Evolutionary conservation across 345 rosid species (phyloP).

Genomic region (Gossypium turneri): DNA sequence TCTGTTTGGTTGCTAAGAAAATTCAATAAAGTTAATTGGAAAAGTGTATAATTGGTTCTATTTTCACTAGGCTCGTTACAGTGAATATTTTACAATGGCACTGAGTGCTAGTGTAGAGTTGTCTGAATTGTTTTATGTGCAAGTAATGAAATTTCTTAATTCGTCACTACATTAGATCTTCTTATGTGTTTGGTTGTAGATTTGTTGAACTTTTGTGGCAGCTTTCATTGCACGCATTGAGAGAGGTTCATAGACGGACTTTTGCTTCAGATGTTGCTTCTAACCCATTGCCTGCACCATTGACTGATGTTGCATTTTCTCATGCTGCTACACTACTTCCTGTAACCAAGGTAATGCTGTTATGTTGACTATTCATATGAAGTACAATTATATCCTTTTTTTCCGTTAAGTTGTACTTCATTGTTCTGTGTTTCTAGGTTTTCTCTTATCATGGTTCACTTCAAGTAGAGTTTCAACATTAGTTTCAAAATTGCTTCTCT

Average conservation of each 20-base stretch:
- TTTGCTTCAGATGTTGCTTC: conserved; percentile 84
- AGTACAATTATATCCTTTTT: not conserved
- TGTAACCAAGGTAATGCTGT: conserved; percentile 39
- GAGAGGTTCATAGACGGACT: conserved; percentile 94
- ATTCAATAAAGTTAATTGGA: not conserved
- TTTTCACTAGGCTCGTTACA: not conserved
- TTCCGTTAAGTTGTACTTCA: too few species aligned
- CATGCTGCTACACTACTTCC: conserved; percentile 72
- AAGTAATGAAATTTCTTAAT: not conserved
- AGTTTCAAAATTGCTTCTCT: not conserved
- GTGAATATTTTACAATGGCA: not conserved
- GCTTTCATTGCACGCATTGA: conserved; percentile 92
- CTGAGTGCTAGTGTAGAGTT: not conserved
- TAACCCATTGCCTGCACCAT: conserved; percentile 84
- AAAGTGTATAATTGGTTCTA: not conserved
- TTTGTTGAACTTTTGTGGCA: conserved; percentile 98
- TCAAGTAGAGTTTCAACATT: not conserved
- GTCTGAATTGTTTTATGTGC: conserved; percentile 1
- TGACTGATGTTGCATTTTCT: conserved; percentile 95
- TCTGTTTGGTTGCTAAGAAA: conserved; percentile 11
- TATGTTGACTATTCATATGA: not conserved
- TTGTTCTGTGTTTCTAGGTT: not conserved
- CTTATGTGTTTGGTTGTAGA: conserved; percentile 44
- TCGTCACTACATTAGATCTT: not conserved
- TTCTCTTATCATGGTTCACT: not conserved